Evolutionary conservation across 257 asterid species (phyloP), one percentile per base, ranked within the genome.

Genomic region (Linderniella brevidens): DNA sequence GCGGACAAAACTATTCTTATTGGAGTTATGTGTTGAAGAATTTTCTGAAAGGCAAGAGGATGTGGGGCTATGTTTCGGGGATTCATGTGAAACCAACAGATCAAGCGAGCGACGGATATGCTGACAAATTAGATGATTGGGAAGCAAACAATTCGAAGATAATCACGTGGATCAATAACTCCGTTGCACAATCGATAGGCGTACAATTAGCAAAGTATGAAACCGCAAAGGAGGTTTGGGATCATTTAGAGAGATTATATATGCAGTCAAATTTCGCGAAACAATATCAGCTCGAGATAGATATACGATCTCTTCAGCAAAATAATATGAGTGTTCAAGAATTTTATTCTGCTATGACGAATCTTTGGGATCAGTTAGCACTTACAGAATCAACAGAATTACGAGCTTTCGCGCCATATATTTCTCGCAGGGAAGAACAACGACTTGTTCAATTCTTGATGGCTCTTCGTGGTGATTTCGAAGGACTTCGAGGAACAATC

Each of bases 381-480:
- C 13, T 11, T 11, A 11, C 13, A 11, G 44, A 40, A 40, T 11
- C 44, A 40, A 9, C 44, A 25, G 32, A 25, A 6, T 25, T 25
- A 25, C 32, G 32, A 25, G 43, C 60, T 1, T 56, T 44, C 35
- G 46, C 52, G 0, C 52, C 59, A 8, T 57, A 38, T 10, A 48
- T 39, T 17, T 15, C 32, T n/a, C 29, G 55, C 0, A n/a, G 55
- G 11, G 61, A 57, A 25, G 32, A 25, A 6, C 32, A 25, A 25
- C 32, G 32, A 25, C 32, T 25, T 25, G 32, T 25, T 25, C 61
- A 57, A 11, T 57, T 47, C 29, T 49, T 38, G 13, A 48, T 48
- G 55, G 60, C 60, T 13, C 60, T 55, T 15, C 53, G 46, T 45
- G 36, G 35, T 12, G 60, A 55, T 7, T 55, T 57, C 32, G 63